Evolutionary conservation across 345 rosid genomes (phyloP).

Genomic region (Litchi chinensis): DNA sequence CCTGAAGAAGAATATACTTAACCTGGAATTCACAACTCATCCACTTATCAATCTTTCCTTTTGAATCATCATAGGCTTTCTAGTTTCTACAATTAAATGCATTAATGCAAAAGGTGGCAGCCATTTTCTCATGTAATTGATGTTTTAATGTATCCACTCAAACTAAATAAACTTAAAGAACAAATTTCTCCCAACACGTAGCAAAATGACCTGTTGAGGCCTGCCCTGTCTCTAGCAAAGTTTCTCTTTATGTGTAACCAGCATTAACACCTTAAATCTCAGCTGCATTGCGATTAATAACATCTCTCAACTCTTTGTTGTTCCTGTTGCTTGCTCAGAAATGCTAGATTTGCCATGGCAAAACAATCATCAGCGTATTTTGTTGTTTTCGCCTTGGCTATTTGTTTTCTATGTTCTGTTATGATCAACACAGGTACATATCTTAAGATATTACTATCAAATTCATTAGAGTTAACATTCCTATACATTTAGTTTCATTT

Average conservation of each 20-base stretch:
- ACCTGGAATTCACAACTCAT: not conserved
- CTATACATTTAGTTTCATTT: not conserved
- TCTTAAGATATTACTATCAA: not conserved
- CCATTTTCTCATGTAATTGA: not conserved
- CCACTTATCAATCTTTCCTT: not conserved
- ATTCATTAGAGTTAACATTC: not conserved
- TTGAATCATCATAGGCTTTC: not conserved
- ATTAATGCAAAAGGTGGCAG: not conserved
- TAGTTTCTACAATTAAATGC: not conserved
- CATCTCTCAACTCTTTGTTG: not conserved
- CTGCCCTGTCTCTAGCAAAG: not conserved
- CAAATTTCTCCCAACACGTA: not conserved
- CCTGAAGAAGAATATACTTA: not conserved
- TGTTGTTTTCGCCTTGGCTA: not conserved
- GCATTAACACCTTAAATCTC: not conserved
- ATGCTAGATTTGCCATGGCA: not conserved
- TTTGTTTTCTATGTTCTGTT: constrained; percentile 4
- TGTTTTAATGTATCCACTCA: not conserved
- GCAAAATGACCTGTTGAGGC: not conserved
- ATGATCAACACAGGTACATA: not conserved
- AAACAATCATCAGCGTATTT: not conserved
- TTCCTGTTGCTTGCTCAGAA: not conserved
- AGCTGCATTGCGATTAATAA: not conserved
- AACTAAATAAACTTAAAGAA: not conserved
- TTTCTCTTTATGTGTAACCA: not conserved